Base-by-base conservation (phyloP, 2,329 filamentous ascomycete species). In the Aspergillus transmontanensis region DNA sequence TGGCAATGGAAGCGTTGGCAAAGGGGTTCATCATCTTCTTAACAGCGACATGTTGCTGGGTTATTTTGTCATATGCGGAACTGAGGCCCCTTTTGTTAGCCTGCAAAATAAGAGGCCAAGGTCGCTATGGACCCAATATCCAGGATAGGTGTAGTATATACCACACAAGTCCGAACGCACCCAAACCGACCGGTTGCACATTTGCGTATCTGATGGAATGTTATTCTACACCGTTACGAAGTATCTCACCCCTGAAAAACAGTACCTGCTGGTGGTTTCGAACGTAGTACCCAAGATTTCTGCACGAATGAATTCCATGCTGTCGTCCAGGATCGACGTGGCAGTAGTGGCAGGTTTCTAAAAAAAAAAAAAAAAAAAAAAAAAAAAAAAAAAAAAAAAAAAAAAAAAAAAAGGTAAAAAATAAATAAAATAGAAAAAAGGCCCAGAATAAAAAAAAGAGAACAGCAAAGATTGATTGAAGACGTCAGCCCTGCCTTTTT, bases 1-100 rank as follows among this genome's bases (percentile, higher is more conserved):
- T 99, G 61, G 95, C 95, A 57, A 99, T 86, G 61, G 98, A 94
- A 1, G 95, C 93, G 19, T 94, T 99, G 85, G 93, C 97, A 82
- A 99, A 99, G 9, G 95, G 95, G 85, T 98, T 98, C 94, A 99
- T 98, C 77, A 99, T 99, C 87, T 99, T 99, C 87, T 99, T 99
- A 79, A 99, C 93, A 62, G 95, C 95, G 65, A 99, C 95, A 81
- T 93, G 92, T 80, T 97, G 94, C 78, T 88, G 92, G 63, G 94
- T 97, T 80, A 99, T 92, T 83, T 97, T 93, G 80, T 99, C 95
- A 82, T 93, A 94, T 61, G 95, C 95, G 68, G 95, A 98, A 82
- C 94, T 98, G 36, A 50, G 48, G n/a, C 34, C 28, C 19, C n/a
- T 26, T 14, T 6, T 36, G 41, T 67, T 21, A 64, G 61, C 28